phyloP scores from a whole-genome alignment of 1,139 yeast species.

The Geotrichum bryndzae region DNA sequence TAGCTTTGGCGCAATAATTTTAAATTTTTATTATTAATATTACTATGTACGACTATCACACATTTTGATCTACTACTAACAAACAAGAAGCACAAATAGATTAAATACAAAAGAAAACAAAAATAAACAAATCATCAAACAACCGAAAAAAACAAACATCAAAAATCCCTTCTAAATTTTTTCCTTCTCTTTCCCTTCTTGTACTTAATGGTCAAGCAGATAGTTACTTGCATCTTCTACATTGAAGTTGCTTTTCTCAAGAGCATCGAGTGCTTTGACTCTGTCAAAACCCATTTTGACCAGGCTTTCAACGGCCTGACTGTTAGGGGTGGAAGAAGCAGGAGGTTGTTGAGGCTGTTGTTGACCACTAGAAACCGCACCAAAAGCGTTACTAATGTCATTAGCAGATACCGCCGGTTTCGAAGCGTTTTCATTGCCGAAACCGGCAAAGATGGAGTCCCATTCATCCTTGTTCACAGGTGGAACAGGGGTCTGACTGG shows the following conservation, averaged over 20 bases:
- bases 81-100: neutral
- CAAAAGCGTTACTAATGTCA: conserved; percentile 27
- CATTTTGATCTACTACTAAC: neutral
- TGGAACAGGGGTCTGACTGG: neutral
- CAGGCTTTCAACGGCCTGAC: conserved; percentile 52
- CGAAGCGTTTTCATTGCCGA: conserved; percentile 28
- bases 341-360: conserved; percentile 11
- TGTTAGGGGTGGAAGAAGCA: conserved; percentile 16
- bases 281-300: conserved; percentile 85
- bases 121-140: neutral
- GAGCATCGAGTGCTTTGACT: conserved; percentile 59
- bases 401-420: conserved; percentile 18
- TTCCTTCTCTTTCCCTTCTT: neutral
- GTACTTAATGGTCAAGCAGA: conserved; percentile 56
- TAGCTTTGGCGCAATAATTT: neutral
- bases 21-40: neutral
- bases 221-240: conserved; percentile 80
- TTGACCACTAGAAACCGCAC: conserved; percentile 13
- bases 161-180: neutral
- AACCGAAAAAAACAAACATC: neutral
- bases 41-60: neutral
- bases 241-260: conserved; percentile 64
- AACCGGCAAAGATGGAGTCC: conserved; percentile 91
- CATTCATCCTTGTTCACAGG: conserved; percentile 61
- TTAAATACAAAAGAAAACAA: neutral